Base-by-base conservation (phyloP, 192 early-diverging fungal genomes). In the Entomortierella chlamydospora region DNA sequence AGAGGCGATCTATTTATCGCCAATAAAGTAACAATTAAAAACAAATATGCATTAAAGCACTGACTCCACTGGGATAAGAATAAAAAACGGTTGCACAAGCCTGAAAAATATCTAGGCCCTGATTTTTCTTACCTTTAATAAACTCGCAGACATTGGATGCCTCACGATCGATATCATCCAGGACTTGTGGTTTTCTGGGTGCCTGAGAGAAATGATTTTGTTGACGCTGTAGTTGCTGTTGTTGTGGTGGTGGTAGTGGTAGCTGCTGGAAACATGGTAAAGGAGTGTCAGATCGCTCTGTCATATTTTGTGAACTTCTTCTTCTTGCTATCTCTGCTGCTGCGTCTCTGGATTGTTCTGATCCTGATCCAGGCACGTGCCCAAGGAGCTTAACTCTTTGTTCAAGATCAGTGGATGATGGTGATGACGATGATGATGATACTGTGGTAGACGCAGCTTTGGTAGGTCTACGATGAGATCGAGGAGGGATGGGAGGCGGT, bases 1-100 rank as follows among this genome's bases (percentile, higher is more conserved):
- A 93, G 2, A 93, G 84, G 30, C 73, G 83, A 56, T 89, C 91
- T 92, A 51, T 30, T n/a, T 34, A 0, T 6, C 17, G 22, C 30
- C 33, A 25, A 34, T 28, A 17, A 15, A 15, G 50, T 51, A 17
- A n/a, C 6, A 7, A 15, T 51, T 18, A 22, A n/a, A 53, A n/a
- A 18, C 8, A 52, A 52, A n/a, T n/a, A n/a, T n/a, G n/a, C n/a
- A n/a, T n/a, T n/a, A n/a, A n/a, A n/a, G n/a, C n/a, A n/a, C n/a
- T n/a, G n/a, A n/a, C n/a, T n/a, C n/a, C n/a, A n/a, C n/a, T n/a
- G n/a, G 25, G 25, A 52, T 11, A 54, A 54, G 4, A 54, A 54
- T 17, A 54, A 54, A 54, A 54, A 54, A 54, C 1, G 53, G n/a
- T 54, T 54, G n/a, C 4, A 54, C 53, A 26, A 15, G 10, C 28